phyloP scores from a whole-genome alignment of 768 basidiomycete genomes.

The Psilocybe cubensis region DNA sequence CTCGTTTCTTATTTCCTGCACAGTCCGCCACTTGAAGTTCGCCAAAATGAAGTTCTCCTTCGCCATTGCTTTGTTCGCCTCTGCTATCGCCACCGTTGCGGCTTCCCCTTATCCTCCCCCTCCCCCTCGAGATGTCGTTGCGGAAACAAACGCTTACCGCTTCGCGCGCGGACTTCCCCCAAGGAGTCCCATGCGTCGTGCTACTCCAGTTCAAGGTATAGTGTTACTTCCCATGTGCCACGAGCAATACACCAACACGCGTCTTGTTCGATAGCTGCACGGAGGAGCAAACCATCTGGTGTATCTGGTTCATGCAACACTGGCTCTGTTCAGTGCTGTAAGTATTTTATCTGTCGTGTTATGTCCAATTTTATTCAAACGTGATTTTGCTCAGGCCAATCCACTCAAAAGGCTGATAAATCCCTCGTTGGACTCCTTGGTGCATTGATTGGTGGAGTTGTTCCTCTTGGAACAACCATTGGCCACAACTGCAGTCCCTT shows the following conservation, averaged over 20 bases:
- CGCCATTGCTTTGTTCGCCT: constrained; percentile 5
- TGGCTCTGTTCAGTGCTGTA: constrained; percentile 49
- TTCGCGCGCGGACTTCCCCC: constrained; percentile 58
- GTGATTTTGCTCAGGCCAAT: constrained; percentile 27
- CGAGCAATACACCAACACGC: neutral
- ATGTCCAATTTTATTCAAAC: neutral
- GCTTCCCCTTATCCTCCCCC: constrained; percentile 40
- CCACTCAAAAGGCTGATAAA: constrained; percentile 21
- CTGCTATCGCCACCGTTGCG: constrained; percentile 36
- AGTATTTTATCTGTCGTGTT: constrained; percentile 5
- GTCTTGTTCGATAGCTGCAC: constrained; percentile 34
- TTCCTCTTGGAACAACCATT: constrained; percentile 26
- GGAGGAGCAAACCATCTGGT: constrained; percentile 36
- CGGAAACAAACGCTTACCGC: constrained; percentile 56
- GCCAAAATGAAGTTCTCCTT: constrained; percentile 16
- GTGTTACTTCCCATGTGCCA: constrained; percentile 10
- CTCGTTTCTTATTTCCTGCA: neutral
- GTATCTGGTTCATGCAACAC: constrained; percentile 39
- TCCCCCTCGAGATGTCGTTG: constrained; percentile 32
- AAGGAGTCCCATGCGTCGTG: constrained; percentile 45
- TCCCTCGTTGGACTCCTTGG: constrained; percentile 20
- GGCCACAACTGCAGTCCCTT: constrained; percentile 43
- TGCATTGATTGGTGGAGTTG: constrained; percentile 34
- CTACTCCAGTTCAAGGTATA: constrained; percentile 34
- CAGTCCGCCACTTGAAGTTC: neutral